phyloP scores from a whole-genome alignment of 192 early-diverging fungal genomes.

The Phycomyces nitens region DNA sequence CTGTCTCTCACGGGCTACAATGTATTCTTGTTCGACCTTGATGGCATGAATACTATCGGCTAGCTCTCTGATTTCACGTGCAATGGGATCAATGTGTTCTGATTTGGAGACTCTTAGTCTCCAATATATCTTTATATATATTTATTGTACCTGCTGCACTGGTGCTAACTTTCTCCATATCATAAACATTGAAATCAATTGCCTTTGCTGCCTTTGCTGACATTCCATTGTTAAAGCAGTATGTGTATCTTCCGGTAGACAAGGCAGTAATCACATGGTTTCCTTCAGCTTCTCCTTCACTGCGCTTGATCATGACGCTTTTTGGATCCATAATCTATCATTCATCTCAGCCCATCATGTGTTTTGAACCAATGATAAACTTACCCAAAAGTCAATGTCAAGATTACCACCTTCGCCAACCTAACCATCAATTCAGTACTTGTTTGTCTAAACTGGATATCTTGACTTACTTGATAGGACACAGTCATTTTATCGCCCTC shows the following conservation, averaged over 20 bases:
- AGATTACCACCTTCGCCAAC: constrained; percentile 62
- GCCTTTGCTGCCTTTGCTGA: constrained; percentile 56
- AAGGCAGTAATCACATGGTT: constrained; percentile 44
- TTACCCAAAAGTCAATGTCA: constrained; percentile 70
- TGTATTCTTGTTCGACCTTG: constrained; percentile 70
- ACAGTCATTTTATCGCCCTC: constrained; percentile 59
- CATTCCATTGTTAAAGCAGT: constrained; percentile 78
- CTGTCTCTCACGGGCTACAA: constrained; percentile 54
- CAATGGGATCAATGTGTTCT: constrained; percentile 58
- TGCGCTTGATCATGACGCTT: constrained; percentile 33
- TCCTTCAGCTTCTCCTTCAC: constrained; percentile 34
- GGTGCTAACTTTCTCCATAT: constrained; percentile 40
- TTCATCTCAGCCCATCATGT: not conserved
- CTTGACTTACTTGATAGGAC: constrained; percentile 52
- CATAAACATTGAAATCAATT: constrained; percentile 56
- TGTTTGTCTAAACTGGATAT: not conserved
- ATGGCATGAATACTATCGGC: constrained; percentile 58
- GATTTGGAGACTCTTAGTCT: too few species aligned
- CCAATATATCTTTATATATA: too few species aligned
- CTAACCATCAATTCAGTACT: constrained; percentile 5
- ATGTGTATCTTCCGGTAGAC: constrained; percentile 56
- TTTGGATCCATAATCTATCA: constrained; percentile 46
- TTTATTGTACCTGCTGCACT: constrained; percentile 21
- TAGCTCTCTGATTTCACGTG: constrained; percentile 61
- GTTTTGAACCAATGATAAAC: not conserved